phyloP scores from a whole-genome alignment of 1,284 basidiomycete genomes.

The Trichosporon sp. region DNA sequence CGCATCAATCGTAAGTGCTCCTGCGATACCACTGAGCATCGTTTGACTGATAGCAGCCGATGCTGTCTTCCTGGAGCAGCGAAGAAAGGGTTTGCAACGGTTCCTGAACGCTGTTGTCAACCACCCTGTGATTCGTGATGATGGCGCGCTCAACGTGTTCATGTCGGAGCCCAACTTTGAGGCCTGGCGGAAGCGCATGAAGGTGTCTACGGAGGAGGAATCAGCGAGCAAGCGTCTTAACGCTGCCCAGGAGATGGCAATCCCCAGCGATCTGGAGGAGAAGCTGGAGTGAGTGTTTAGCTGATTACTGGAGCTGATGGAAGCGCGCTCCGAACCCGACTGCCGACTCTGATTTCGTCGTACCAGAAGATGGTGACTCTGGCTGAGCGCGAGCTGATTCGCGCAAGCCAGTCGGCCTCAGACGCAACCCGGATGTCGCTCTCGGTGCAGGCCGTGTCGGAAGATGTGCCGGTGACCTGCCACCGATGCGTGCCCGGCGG shows the following conservation, averaged over 20 bases:
- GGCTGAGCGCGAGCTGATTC: constrained; percentile 74
- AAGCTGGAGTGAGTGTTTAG: constrained; percentile 65
- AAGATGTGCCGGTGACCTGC: constrained; percentile 49
- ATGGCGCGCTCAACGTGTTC: constrained; percentile 74
- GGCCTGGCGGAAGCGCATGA: constrained; percentile 65
- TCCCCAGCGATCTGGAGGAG: constrained; percentile 83
- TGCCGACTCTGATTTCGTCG: constrained; percentile 66
- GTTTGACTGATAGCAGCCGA: constrained; percentile 60
- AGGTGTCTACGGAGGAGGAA: constrained; percentile 73
- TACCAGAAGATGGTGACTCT: constrained; percentile 84
- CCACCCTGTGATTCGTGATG: constrained; percentile 81
- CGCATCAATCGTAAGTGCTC: constrained; percentile 68
- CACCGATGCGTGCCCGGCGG: constrained; percentile 51
- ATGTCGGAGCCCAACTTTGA: constrained; percentile 75
- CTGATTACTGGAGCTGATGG: background rate
- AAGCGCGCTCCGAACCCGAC: constrained; percentile 64
- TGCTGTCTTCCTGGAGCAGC: constrained; percentile 78
- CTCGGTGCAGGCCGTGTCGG: constrained; percentile 68
- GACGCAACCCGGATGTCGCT: constrained; percentile 75
- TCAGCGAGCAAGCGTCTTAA: constrained; percentile 73
- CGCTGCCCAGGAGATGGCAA: constrained; percentile 77
- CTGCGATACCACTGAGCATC: background rate
- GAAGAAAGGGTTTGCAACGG: constrained; percentile 74
- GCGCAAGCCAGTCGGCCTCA: constrained; percentile 77
- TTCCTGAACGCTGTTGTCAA: constrained; percentile 77